A percentile compares a stretch with the other conserved stretches of the same genome.
Evolutionary conservation across 257 asterid species (phyloP).

Genomic region (Solanum acaule): DNA sequence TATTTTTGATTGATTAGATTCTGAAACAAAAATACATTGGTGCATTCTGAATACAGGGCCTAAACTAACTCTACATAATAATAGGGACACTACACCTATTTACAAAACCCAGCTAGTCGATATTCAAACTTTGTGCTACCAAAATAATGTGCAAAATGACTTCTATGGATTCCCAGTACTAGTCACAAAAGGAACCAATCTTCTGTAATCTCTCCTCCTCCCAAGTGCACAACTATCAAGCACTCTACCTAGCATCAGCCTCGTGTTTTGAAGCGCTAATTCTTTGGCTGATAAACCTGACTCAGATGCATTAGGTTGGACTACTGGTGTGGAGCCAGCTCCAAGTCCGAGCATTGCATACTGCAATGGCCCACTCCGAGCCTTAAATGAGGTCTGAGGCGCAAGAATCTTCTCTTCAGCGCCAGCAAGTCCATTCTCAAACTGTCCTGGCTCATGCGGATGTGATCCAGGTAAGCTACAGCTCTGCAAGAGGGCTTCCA

Average conservation of each 20-base stretch:
- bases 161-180: constrained; percentile 48
- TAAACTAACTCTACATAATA: constrained; percentile 19
- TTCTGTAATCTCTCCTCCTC: constrained; percentile 79
- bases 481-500: constrained; percentile 97
- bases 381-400: constrained; percentile 84
- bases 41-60: constrained; percentile 17
- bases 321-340: constrained; percentile 19
- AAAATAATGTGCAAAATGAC: constrained; percentile 4
- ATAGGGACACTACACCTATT: constrained; percentile 26
- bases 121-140: constrained; percentile 8
- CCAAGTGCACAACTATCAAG: constrained; percentile 89
- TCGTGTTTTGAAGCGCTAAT: constrained; percentile 72
- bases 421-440: constrained; percentile 61
- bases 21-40: neutral
- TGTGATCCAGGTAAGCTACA: constrained; percentile 94
- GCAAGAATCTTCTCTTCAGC: constrained; percentile 71
- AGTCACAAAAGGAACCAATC: constrained; percentile 87
- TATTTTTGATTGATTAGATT: neutral
- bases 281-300: constrained; percentile 61
- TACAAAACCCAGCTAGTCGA: constrained; percentile 22
- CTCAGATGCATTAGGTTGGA: constrained; percentile 36
- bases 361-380: constrained; percentile 95
- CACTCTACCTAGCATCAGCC: constrained; percentile 85
- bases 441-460: constrained; percentile 47
- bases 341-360: constrained; percentile 54